phyloP scores from a whole-genome alignment of 148 eudicot species.

The Vaccinium myrtillus region DNA sequence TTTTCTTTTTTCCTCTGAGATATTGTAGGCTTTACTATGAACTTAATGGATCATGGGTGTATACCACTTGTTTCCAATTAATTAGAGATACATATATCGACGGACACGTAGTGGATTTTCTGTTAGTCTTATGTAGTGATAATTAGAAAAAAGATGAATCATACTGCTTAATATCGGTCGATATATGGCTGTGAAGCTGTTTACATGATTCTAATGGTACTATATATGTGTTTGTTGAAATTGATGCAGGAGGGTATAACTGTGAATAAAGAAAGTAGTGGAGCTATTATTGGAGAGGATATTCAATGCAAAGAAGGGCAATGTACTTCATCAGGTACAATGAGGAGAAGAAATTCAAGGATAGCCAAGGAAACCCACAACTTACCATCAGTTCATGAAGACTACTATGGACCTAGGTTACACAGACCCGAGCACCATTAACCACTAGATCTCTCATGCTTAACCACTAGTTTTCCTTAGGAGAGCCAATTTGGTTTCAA shows the following conservation, averaged over 20 bases:
- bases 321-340: constrained; percentile 35
- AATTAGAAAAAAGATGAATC: not conserved
- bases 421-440: constrained; percentile 66
- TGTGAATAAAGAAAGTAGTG: not conserved
- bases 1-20: not conserved
- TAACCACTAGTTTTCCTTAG: not conserved
- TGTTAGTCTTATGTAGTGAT: not conserved
- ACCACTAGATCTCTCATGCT: not conserved
- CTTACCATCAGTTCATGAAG: constrained; percentile 67
- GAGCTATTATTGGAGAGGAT: constrained; percentile 2
- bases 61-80: not conserved
- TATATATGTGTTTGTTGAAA: not conserved
- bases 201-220: not conserved
- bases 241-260: not conserved
- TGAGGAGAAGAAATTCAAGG: constrained; percentile 34
- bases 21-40: not conserved
- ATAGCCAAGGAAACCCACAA: constrained; percentile 38
- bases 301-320: constrained; percentile 23
- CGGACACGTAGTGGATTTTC: not conserved
- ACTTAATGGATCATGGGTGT: not conserved
- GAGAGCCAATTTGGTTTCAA: not conserved
- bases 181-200: not conserved
- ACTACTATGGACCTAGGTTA: constrained; percentile 61
- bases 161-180: not conserved
- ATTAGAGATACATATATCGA: not conserved